Base-by-base conservation (phyloP, 129 eudicot genomes). In the Pseudognaphalium luteoalbum region DNA sequence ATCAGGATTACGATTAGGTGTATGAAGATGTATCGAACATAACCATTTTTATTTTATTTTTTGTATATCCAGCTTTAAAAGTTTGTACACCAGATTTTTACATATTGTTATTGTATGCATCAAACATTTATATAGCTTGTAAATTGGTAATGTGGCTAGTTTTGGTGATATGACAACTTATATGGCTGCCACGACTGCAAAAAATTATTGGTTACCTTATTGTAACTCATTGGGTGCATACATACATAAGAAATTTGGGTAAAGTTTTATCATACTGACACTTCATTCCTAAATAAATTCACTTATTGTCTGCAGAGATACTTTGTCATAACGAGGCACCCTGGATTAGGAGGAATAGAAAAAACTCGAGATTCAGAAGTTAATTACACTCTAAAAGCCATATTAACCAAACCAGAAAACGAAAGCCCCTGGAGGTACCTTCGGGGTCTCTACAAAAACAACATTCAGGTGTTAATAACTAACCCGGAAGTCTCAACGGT, bases 371-470 rank as follows among this genome's bases (percentile, higher is more conserved):
- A 88, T 54, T 86, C 96, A 30, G 99, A 95, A 71, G 97, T 87
- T 71, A 54, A 64, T 6, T 91, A 91, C 80, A 68, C 99, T 29
- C 61, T 91, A 12, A 81, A 91, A 81, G 86, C 97, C 75, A 91
- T 91, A 51, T 52, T 80, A 35, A 74, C 84, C 75, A 83, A 82
- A 19, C 99, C 99, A 1, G 97, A 88, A 71, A 95, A 95, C 11
- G 97, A 95, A 76, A 91, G 99, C 60, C 89, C 99, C 0, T 95
- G 99, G 99, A 87, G 97, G 75, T 95, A 91, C 83, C 97, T 95
- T 74, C 89, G 91, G 6, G 99, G 97, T 29, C 96, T 95, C 0
- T 88, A 79, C 87, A 88, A 82, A 71, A 85, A 88, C 30, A 73
- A 83, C 69, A 68, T 37, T 16, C 70, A 85, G 16, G 78, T 88